Percentiles rank a stretch among this genome's conserved stretches.
Conservation (phyloP, 495 filamentous ascomycete species). For the Penicillium waksmanii region DNA sequence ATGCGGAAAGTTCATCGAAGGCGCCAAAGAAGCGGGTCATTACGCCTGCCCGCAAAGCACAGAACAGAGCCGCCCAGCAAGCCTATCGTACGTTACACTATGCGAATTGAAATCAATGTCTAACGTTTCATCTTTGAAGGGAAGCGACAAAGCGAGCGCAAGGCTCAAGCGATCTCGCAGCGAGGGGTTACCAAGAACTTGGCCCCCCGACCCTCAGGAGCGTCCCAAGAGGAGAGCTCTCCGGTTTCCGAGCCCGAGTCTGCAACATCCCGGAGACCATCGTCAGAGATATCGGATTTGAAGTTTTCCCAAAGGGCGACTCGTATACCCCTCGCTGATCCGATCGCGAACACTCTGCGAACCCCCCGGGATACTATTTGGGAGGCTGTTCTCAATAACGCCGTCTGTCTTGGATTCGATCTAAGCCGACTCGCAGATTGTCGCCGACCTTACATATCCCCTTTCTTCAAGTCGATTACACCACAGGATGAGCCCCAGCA, state of each 20-base stretch:
- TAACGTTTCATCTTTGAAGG: background rate
- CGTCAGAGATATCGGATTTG: constrained; percentile 37
- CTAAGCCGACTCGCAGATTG: constrained; percentile 30
- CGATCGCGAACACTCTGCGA: constrained; percentile 19
- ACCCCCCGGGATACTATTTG: constrained; percentile 14
- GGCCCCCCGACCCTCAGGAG: constrained; percentile 9
- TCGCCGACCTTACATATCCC: constrained; percentile 31
- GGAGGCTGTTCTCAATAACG: constrained; percentile 40
- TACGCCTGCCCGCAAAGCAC: constrained; percentile 44
- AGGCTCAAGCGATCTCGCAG: constrained; percentile 9
- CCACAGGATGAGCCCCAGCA: constrained; percentile 26
- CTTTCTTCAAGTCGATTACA: constrained; percentile 38
- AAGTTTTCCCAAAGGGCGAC: constrained; percentile 38
- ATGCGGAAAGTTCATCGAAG: background rate
- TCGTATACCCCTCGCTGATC: constrained; percentile 28
- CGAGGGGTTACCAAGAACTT: constrained; percentile 8
- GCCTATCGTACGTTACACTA: constrained; percentile 37
- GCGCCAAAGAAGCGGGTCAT: constrained; percentile 37
- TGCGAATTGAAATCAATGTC: background rate
- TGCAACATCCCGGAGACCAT: background rate
- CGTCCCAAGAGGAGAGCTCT: background rate
- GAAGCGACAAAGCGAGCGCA: constrained; percentile 22
- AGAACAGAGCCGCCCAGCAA: constrained; percentile 46
- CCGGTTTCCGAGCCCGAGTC: background rate
- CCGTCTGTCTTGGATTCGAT: constrained; percentile 35